Conservation (phyloP, 192 early-diverging fungal genomes). For the Umbelopsis ramanniana region DNA sequence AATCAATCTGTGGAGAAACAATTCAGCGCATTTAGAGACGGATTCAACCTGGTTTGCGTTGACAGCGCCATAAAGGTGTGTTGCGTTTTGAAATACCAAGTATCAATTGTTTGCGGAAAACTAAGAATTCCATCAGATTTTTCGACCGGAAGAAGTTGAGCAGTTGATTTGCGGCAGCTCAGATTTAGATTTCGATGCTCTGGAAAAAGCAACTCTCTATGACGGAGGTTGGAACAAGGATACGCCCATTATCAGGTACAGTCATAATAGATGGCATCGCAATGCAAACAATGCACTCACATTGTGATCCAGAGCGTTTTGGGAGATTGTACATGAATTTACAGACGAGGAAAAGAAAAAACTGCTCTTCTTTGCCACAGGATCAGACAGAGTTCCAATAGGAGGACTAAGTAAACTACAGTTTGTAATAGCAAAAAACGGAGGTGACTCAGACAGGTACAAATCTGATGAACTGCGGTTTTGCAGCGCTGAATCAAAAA, state of each 20-base stretch:
- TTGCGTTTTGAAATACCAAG: no score
- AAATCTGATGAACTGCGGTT: background rate
- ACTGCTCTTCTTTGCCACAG: conserved; percentile 90
- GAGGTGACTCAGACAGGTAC: conserved; percentile 73
- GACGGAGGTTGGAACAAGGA: conserved; percentile 80
- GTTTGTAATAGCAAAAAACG: conserved; percentile 88
- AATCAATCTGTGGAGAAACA: conserved; percentile 68
- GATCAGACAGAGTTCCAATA: conserved; percentile 89
- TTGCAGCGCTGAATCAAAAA: background rate
- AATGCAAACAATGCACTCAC: background rate
- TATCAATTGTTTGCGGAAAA: no score
- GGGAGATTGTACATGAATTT: conserved; percentile 85
- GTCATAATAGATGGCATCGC: background rate
- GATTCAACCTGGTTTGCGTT: conserved; percentile 73
- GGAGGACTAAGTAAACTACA: conserved; percentile 85
- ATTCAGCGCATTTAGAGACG: conserved; percentile 82
- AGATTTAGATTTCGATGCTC: conserved; percentile 80
- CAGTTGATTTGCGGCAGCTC: conserved; percentile 86
- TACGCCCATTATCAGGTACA: conserved; percentile 64
- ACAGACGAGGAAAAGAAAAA: conserved; percentile 83
- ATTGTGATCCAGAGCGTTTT: conserved; percentile 64
- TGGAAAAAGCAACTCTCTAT: conserved; percentile 81
- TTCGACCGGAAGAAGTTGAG: conserved; percentile 89
- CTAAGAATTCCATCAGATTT: conserved; percentile 48
- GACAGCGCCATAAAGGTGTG: conserved; percentile 66